These are phyloP conservation scores for Suhomyces xylopsoci DNA, from an alignment of 805 yeast genomes.

Conservation along the genomic window DNA sequence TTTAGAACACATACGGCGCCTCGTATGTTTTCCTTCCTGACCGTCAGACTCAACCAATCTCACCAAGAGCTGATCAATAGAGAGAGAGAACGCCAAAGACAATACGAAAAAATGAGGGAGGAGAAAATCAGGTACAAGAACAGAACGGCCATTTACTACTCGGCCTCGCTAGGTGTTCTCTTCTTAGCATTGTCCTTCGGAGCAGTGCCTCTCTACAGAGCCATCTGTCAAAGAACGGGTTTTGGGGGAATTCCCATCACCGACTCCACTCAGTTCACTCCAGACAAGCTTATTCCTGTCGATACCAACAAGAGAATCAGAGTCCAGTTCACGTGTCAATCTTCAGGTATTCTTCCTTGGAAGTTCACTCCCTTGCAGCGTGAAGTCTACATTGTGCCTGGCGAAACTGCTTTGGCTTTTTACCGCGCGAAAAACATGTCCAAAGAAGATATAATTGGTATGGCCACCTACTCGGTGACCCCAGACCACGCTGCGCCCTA, in stretches of 20 bases:
- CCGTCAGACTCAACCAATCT: background rate
- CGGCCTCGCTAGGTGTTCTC: slow-evolving; percentile 63
- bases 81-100: slow-evolving; percentile 10
- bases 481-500: slow-evolving; percentile 97
- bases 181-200: slow-evolving; percentile 80
- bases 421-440: slow-evolving; percentile 87
- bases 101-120: slow-evolving; percentile 21
- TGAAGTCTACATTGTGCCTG: slow-evolving; percentile 90
- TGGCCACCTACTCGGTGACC: slow-evolving; percentile 96
- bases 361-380: slow-evolving; percentile 90
- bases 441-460: slow-evolving; percentile 89
- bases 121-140: slow-evolving; percentile 35
- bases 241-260: slow-evolving; percentile 96
- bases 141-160: slow-evolving; percentile 60
- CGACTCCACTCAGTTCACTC: slow-evolving; percentile 72
- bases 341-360: slow-evolving; percentile 91
- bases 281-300: slow-evolving; percentile 85
- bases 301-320: slow-evolving; percentile 78
- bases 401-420: slow-evolving; percentile 96
- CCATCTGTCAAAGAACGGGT: slow-evolving; percentile 91
- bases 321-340: slow-evolving; percentile 88
- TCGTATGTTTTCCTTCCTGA: background rate
- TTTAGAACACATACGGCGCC: background rate
- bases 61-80: background rate
- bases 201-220: slow-evolving; percentile 89